phyloP scores from a whole-genome alignment of 495 filamentous ascomycete genomes.

The Trichoderma orchidacearum region DNA sequence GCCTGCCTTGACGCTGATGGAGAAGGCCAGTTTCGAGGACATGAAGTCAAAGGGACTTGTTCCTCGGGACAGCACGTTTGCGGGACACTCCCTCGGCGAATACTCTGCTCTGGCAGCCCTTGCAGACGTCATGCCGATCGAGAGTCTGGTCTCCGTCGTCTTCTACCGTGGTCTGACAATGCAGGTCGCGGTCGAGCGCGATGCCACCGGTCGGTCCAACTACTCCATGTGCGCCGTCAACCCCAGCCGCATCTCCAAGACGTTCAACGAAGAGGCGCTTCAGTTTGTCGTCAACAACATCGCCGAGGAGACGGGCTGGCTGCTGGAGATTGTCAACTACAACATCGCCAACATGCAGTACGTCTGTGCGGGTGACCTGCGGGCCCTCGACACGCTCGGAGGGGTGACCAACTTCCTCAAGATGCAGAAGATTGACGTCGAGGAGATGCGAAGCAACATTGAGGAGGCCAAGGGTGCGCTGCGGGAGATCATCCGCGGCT shows the following conservation, averaged over 20 bases:
- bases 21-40: conserved; percentile 98
- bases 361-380: conserved; percentile 91
- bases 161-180: conserved; percentile 99
- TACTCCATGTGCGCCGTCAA: conserved; percentile 99
- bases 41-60: conserved; percentile 96
- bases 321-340: conserved; percentile 97
- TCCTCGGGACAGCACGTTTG: conserved; percentile 90
- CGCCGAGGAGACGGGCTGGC: conserved; percentile 81
- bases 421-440: conserved; percentile 90
- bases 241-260: conserved; percentile 90
- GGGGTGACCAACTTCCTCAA: conserved; percentile 90
- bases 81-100: conserved; percentile 94
- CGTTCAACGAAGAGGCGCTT: conserved; percentile 91
- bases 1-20: conserved; percentile 94
- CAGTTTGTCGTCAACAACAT: conserved; percentile 93
- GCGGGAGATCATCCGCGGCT: conserved; percentile 73
- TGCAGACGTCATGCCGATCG: conserved; percentile 98
- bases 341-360: conserved; percentile 99
- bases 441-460: conserved; percentile 67
- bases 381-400: conserved; percentile 87
- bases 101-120: conserved; percentile 95
- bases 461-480: conserved; percentile 68
- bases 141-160: conserved; percentile 93
- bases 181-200: conserved; percentile 98
- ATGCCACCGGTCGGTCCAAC: conserved; percentile 82